These are phyloP conservation scores for Paramarasmius palmivorus DNA, from an alignment of 1,284 basidiomycete genomes.

Conservation along the genomic window DNA sequence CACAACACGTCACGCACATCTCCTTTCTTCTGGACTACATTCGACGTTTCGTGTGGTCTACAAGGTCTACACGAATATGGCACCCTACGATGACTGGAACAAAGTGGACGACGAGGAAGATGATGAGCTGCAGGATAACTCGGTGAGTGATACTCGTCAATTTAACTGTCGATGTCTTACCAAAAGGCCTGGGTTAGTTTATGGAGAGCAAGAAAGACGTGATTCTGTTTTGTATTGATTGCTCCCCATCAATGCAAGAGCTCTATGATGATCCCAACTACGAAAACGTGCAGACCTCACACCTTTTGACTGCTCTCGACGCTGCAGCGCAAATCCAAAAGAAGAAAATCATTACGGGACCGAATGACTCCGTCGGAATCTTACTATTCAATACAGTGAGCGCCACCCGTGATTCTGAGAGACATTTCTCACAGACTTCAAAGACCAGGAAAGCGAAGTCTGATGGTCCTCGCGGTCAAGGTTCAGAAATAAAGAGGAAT, in stretches of 20 bases:
- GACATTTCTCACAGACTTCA: not conserved
- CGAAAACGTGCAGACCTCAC: constrained; percentile 63
- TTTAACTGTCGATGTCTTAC: not conserved
- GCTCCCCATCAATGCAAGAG: constrained; percentile 85
- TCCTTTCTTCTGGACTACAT: not conserved
- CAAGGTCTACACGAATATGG: constrained; percentile 35
- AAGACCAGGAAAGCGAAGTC: constrained; percentile 46
- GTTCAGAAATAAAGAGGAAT: constrained; percentile 74
- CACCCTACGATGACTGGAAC: constrained; percentile 75
- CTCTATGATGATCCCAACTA: constrained; percentile 63
- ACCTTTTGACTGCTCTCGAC: constrained; percentile 72
- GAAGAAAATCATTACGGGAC: constrained; percentile 86
- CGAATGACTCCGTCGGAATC: constrained; percentile 87
- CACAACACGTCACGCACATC: not conserved
- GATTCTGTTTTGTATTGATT: constrained; percentile 92
- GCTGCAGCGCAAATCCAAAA: constrained; percentile 86
- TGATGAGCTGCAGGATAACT: constrained; percentile 71
- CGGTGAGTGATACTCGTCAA: constrained; percentile 41
- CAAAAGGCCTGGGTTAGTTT: constrained; percentile 41
- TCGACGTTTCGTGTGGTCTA: not conserved
- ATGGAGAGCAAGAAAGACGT: constrained; percentile 80
- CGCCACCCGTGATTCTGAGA: not conserved
- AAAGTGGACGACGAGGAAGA: constrained; percentile 75
- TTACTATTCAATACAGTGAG: constrained; percentile 91
- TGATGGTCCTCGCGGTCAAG: constrained; percentile 46